Conservation (phyloP, 148 eudicot genomes). For the Amaranthus cruentus region DNA sequence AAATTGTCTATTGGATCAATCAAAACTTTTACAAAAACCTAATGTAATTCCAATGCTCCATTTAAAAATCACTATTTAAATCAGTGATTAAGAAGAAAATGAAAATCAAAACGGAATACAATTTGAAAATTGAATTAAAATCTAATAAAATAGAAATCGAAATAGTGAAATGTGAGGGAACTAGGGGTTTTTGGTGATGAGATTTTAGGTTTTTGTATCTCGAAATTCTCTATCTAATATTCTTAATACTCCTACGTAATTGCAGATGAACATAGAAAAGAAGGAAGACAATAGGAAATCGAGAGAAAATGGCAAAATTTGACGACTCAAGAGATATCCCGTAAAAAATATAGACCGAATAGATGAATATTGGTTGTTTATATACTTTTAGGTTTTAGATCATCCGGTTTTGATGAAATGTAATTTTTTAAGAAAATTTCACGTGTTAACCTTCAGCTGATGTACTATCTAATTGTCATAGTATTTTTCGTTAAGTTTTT, state of each 20-base stretch:
- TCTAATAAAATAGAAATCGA: constrained; percentile 20
- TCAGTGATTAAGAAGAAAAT: no score
- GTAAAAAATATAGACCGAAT: constrained; percentile 10
- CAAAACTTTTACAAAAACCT: not conserved
- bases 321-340: constrained; percentile 9
- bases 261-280: constrained; percentile 16
- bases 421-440: no score
- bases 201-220: constrained; percentile 36
- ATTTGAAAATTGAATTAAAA: constrained; percentile 4
- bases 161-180: constrained; percentile 1
- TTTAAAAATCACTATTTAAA: no score
- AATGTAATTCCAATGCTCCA: not conserved
- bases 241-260: constrained; percentile 8
- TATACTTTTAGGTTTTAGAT: no score
- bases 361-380: no score
- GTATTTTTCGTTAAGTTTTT: no score
- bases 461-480: no score
- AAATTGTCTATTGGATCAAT: constrained; percentile 6
- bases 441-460: no score
- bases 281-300: not conserved
- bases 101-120: not conserved
- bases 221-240: constrained; percentile 8
- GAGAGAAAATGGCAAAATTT: not conserved
- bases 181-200: constrained; percentile 53
- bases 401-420: no score